Evolutionary conservation across 805 yeast species (phyloP).

Genomic region (Pichia deserticola): DNA sequence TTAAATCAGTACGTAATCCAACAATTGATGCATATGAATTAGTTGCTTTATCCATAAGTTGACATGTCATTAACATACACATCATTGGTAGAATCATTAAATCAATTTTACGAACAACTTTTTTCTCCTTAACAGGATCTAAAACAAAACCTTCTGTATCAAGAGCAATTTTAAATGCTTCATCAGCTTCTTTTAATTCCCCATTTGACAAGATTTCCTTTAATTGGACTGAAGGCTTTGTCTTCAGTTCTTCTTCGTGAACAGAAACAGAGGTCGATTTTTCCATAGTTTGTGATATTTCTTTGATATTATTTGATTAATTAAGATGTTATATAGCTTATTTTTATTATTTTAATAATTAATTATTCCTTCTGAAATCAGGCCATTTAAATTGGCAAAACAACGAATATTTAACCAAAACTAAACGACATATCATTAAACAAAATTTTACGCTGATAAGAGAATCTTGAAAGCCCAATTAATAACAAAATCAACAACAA

Average conservation of each 20-base stretch:
- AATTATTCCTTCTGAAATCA: too few relatives aligned
- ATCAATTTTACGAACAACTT: constrained; percentile 28
- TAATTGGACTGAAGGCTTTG: neutral
- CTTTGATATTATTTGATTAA: too few relatives aligned
- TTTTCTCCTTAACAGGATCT: constrained; percentile 7
- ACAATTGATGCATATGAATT: constrained; percentile 39
- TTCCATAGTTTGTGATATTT: too few relatives aligned
- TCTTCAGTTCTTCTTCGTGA: neutral
- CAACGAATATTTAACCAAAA: too few relatives aligned
- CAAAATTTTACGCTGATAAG: too few relatives aligned
- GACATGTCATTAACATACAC: constrained; percentile 22
- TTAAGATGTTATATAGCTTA: too few relatives aligned
- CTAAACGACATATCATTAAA: too few relatives aligned
- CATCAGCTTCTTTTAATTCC: constrained; percentile 5
- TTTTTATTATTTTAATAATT: too few relatives aligned
- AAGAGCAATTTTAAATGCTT: constrained; percentile 2
- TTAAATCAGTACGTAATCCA: constrained; percentile 34
- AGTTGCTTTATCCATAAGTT: constrained; percentile 36
- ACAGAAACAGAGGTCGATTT: too few relatives aligned
- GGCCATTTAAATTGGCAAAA: too few relatives aligned
- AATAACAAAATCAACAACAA: too few relatives aligned
- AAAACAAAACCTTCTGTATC: constrained; percentile 2
- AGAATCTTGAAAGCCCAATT: too few relatives aligned
- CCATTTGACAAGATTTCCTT: neutral
- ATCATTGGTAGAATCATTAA: constrained; percentile 27